Evolutionary conservation across 441 rosid species (phyloP), one percentile per base, ranked within the genome.

Genomic region (Bruguiera hainesii): DNA sequence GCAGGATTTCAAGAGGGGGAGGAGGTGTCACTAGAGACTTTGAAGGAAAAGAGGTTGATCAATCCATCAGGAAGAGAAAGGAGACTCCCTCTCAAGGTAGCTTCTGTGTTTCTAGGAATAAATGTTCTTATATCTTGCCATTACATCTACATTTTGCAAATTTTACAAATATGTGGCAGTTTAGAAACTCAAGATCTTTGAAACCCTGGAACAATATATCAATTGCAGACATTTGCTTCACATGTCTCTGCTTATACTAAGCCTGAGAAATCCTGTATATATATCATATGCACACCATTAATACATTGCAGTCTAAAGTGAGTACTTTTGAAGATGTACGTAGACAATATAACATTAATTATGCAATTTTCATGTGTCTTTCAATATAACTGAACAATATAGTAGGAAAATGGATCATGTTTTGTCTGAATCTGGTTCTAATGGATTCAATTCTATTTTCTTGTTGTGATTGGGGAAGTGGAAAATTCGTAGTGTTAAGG

Each of bases 41-140:
- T 93, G 74, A 90, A 85, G 84, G 77, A 74, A 68, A 93, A 81
- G 73, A 85, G 93, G 46, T 79, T 89, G 82, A 94, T 94, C 68
- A 94, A 94, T 65, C 99, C 99, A 63, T 91, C 96, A 19, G 99
- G 99, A 70, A 87, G 98, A 72, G 99, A 94, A 82, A 83, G 93
- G 78, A 89, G 71, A 68, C 98, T 94, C 10, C 97, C 99, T 69
- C 68, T 94, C 30, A 94, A 91, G 98, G 97, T 91, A 71, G 18
- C 13, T 37, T 42, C 48, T 42, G 0, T 42, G 15, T 42, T 42
- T 11, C 16, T 11, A 11, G 4, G 18, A 13, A 42, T 15, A 42
- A 1, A 42, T 42, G 48, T 16, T 42, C 48, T 11, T 42, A 42
- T 3, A 11, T 42, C 13, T 42, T 42, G 4, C 18, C 48, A 37